Evolutionary conservation across 1,284 basidiomycete species (phyloP), one percentile per base, ranked within the genome.

Genomic region (Boletus sp.): DNA sequence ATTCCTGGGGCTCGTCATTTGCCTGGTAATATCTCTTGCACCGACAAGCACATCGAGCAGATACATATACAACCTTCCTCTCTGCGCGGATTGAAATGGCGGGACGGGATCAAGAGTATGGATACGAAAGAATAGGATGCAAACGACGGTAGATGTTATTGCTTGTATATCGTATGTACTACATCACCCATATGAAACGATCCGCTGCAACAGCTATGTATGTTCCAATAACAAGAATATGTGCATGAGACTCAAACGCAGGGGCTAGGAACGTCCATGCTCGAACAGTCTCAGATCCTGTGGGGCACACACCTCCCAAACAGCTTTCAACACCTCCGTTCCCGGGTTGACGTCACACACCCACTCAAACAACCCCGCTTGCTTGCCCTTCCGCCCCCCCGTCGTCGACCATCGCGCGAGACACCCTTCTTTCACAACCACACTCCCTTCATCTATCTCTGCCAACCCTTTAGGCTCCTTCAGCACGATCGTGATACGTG

Each of bases 321-420:
- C 56, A 1, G 58, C 65, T 43, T 67, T 67, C 51, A 69, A 48
- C 22, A 59, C 53, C 53, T 63, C 55, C 51, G 53, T 64, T 3
- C 65, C 66, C 20, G 59, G 60, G 12, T 48, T 51, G 44, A 69
- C 45, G 20, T 60, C 54, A 35, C 60, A 70, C 15, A 65, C 67
- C 66, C 68, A 67, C 44, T 70, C 66, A 24, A 70, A 68, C 24
- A 64, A 16, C 4, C 68, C 67, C 3, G 39, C 67, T 33, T 69
- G 53, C 15, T 67, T 63, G 13, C 68, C 65, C 24, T 65, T 56
- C 39, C 56, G 55, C 1, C 52, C 55, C 2, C 63, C 63, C 4
- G 39, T 43, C 22, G 65, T 62, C 37, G 68, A 65, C 66, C 66
- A 67, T 15, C 67, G 56, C 8, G 63, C 68, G 35, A 55, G 7